These are phyloP conservation scores for Penicillium polonicum DNA, from an alignment of 2,329 filamentous ascomycete genomes.

Conservation along the genomic window DNA sequence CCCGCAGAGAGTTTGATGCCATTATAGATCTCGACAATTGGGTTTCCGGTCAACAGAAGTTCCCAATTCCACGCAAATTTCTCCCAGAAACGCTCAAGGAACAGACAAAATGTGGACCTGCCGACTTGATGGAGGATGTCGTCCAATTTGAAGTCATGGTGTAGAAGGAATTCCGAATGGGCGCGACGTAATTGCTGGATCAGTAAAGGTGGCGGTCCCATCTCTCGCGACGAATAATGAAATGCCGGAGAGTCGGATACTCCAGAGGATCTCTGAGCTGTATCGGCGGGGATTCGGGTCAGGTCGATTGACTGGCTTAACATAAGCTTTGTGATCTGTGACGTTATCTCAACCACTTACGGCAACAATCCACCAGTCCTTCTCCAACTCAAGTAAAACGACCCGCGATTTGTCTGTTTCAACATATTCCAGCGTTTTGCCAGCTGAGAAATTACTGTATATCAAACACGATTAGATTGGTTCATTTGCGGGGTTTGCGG, in stretches of 20 bases:
- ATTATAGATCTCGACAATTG: conserved; percentile 72
- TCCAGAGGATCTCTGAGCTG: conserved; percentile 42
- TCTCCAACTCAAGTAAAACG: conserved; percentile 80
- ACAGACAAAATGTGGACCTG: conserved; percentile 67
- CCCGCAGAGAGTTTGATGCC: conserved; percentile 86
- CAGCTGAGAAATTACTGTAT: conserved; percentile 73
- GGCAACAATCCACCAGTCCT: conserved; percentile 92
- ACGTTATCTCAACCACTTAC: conserved; percentile 52
- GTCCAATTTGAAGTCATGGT: conserved; percentile 75
- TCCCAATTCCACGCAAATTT: conserved; percentile 70
- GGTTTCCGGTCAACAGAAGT: conserved; percentile 85
- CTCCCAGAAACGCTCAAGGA: conserved; percentile 80
- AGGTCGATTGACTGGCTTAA: conserved; percentile 70
- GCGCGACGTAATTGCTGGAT: conserved; percentile 79
- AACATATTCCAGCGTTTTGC: conserved; percentile 73
- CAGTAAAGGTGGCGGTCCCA: conserved; percentile 77
- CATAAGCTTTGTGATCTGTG: conserved; percentile 10
- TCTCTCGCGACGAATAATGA: conserved; percentile 87
- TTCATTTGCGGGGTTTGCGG: conserved; percentile 12
- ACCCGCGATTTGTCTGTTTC: conserved; percentile 89
- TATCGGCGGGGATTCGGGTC: conserved; percentile 65
- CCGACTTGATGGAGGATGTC: conserved; percentile 65
- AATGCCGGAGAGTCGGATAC: conserved; percentile 48
- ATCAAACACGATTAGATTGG: conserved; percentile 16
- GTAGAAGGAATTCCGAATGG: conserved; percentile 79